These are phyloP conservation scores for Aspergillus unguis DNA, from an alignment of 2,329 filamentous ascomycete genomes.

Conservation along the genomic window DNA sequence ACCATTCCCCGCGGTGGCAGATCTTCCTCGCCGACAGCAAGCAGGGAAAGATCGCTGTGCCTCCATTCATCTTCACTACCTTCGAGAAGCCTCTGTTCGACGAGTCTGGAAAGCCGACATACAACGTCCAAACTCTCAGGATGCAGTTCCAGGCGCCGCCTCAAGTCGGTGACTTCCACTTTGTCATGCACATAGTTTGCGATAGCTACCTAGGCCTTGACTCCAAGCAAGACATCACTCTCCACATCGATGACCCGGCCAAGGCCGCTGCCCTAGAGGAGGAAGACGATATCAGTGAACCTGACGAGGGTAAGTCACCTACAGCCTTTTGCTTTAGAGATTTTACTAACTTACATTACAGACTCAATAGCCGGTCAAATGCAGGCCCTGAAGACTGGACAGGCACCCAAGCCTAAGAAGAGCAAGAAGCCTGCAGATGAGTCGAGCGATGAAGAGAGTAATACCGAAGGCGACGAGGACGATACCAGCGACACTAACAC, in stretches of 20 bases:
- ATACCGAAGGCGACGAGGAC: constrained; percentile 61
- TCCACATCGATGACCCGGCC: constrained; percentile 83
- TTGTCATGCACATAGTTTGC: constrained; percentile 88
- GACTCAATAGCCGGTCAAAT: constrained; percentile 90
- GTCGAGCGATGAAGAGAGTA: constrained; percentile 62
- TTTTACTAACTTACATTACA: constrained; percentile 36
- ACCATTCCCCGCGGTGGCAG: constrained; percentile 88
- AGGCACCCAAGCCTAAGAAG: constrained; percentile 58
- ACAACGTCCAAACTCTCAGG: constrained; percentile 92
- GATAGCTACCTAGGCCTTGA: constrained; percentile 96
- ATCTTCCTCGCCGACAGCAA: constrained; percentile 92
- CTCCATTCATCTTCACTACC: constrained; percentile 88
- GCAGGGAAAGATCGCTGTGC: constrained; percentile 92
- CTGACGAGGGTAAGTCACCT: constrained; percentile 79
- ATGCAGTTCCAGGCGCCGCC: constrained; percentile 95
- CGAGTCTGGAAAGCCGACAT: constrained; percentile 79
- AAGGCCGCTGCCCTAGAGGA: constrained; percentile 76
- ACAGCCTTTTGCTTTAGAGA: constrained; percentile 16
- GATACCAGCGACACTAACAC: constrained; percentile 58
- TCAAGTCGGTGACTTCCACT: constrained; percentile 87
- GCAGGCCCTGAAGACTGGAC: constrained; percentile 74
- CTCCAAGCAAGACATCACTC: constrained; percentile 81
- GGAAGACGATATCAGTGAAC: constrained; percentile 95
- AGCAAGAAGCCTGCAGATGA: constrained; percentile 53
- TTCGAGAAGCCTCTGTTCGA: constrained; percentile 89